Conservation (phyloP, 2,329 filamentous ascomycete genomes). For the Nemania sp. region DNA sequence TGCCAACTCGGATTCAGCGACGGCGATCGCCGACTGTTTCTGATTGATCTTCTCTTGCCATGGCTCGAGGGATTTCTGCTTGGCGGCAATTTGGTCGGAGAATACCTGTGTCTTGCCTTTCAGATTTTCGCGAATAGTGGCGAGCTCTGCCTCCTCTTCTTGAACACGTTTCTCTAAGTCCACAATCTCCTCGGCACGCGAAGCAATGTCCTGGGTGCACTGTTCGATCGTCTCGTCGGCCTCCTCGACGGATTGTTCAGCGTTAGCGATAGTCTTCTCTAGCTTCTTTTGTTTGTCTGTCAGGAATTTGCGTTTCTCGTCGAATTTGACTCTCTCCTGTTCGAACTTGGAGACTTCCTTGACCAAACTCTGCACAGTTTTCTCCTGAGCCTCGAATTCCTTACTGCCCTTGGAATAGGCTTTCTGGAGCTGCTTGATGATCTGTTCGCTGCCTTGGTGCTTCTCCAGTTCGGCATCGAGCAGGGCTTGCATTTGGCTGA, state of each 20-base stretch:
- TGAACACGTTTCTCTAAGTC: conserved; percentile 76
- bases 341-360: conserved; percentile 94
- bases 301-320: conserved; percentile 96
- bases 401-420: conserved; percentile 81
- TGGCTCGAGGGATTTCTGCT: conserved; percentile 92
- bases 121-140: conserved; percentile 79
- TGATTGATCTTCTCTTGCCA: conserved; percentile 98
- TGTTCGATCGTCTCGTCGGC: conserved; percentile 78
- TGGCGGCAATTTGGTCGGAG: conserved; percentile 86
- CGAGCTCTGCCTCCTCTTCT: conserved; percentile 78
- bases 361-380: conserved; percentile 73
- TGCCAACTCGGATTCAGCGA: conserved; percentile 90
- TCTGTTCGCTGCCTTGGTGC: conserved; percentile 84
- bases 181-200: conserved; percentile 72
- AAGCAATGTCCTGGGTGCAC: conserved; percentile 76
- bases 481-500: conserved; percentile 85
- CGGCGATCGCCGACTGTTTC: conserved; percentile 90
- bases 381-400: conserved; percentile 80
- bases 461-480: conserved; percentile 88
- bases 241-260: conserved; percentile 73
- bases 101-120: conserved; percentile 96
- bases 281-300: conserved; percentile 90
- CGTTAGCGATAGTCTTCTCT: conserved; percentile 81
- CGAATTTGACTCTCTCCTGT: conserved; percentile 95
- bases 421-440: conserved; percentile 88